phyloP scores from a whole-genome alignment of 768 basidiomycete genomes.

The Tulasnella sp. region DNA sequence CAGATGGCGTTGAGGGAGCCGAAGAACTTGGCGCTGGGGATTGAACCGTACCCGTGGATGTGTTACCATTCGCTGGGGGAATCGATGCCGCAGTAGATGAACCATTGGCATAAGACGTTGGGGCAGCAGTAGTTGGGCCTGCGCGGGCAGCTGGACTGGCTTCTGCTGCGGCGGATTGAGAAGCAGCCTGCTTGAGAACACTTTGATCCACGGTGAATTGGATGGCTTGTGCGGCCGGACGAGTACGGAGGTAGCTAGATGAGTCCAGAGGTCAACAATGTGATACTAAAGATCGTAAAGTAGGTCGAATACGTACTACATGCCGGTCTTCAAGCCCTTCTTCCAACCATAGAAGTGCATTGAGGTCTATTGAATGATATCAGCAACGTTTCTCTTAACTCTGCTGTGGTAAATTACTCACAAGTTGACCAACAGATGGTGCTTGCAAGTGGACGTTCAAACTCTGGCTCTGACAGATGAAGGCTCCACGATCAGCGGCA shows the following conservation, averaged over 20 bases:
- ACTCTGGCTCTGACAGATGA: conserved; percentile 92
- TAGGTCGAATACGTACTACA: conserved; percentile 41
- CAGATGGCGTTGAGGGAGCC: conserved; percentile 6
- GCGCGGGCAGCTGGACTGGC: conserved; percentile 6
- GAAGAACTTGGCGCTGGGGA: conserved; percentile 20
- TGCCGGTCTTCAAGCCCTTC: conserved; percentile 97
- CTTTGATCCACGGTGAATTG: conserved; percentile 92
- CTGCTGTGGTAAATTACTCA: conserved; percentile 20
- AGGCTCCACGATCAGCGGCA: conserved; percentile 96
- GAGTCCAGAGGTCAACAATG: background rate
- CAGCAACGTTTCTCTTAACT: conserved; percentile 19
- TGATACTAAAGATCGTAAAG: background rate
- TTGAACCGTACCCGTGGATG: conserved; percentile 27
- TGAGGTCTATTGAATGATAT: conserved; percentile 37
- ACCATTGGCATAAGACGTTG: background rate
- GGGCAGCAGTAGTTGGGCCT: background rate
- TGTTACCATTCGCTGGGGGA: conserved; percentile 1
- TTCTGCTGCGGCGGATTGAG: conserved; percentile 5
- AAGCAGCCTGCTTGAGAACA: conserved; percentile 36
- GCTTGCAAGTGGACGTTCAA: conserved; percentile 86
- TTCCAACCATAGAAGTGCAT: conserved; percentile 99
- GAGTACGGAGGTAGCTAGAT: conserved; percentile 77
- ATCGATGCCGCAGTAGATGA: conserved; percentile 2
- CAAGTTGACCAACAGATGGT: conserved; percentile 78
- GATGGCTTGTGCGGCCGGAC: conserved; percentile 89